These are phyloP conservation scores for Trichoderma citrinoviride DNA, from an alignment of 2,329 filamentous ascomycete genomes.

Conservation along the genomic window DNA sequence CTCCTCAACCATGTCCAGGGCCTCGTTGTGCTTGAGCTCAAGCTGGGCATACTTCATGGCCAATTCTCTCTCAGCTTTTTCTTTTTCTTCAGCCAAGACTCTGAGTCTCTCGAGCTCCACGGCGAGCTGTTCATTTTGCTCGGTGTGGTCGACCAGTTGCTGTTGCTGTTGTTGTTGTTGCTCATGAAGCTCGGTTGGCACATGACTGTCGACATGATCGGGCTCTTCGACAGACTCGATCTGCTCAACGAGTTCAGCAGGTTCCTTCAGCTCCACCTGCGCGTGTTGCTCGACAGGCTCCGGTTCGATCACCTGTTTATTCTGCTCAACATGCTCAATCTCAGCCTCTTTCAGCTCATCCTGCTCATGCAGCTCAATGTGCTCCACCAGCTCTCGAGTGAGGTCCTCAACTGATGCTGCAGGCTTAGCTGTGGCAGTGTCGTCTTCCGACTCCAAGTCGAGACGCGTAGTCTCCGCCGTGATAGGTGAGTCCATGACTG, in stretches of 20 bases:
- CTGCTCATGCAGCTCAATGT: neutral
- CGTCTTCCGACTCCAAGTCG: constrained; percentile 43
- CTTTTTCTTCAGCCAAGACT: constrained; percentile 70
- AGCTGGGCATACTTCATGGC: constrained; percentile 78
- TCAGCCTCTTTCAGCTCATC: neutral
- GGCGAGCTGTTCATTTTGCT: constrained; percentile 26
- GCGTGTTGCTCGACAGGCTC: neutral
- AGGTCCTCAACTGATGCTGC: constrained; percentile 40
- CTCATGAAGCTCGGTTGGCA: constrained; percentile 18
- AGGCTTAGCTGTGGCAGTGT: constrained; percentile 47
- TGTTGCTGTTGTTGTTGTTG: constrained; percentile 4
- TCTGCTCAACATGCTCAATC: neutral
- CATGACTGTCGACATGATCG: neutral
- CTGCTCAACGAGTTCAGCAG: neutral
- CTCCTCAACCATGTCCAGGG: constrained; percentile 82
- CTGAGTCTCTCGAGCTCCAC: constrained; percentile 71
- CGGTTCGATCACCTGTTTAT: neutral
- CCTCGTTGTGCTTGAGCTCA: constrained; percentile 75
- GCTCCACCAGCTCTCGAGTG: constrained; percentile 30
- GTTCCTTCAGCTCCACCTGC: neutral
- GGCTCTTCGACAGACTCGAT: neutral
- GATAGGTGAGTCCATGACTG: constrained; percentile 71
- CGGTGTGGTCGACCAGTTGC: constrained; percentile 23
- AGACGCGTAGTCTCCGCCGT: constrained; percentile 62
- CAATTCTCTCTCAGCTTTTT: constrained; percentile 69